Base-by-base conservation (phyloP, 768 basidiomycete species). In the Naganishia antarctica region DNA sequence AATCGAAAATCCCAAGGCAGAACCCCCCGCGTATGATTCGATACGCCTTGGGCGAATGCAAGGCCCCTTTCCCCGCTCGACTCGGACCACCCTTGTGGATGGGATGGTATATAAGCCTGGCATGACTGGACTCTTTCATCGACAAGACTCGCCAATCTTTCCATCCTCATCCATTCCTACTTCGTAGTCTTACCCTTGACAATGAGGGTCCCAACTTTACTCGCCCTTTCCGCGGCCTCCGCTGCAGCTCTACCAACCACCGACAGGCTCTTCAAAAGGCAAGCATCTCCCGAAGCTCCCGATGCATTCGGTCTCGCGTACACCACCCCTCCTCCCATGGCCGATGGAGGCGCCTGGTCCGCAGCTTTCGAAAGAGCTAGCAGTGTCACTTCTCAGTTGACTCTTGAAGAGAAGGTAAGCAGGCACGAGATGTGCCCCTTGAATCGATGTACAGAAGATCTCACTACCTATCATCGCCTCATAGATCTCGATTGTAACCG, bases 391-490 rank as follows among this genome's bases (percentile, higher is more conserved):
- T 32, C 25, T 21, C 60, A 72, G 16, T 71, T 76, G 73, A 70
- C 73, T 0, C 6, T 74, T n/a, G 70, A 69, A 25, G 75, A 76
- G 62, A 76, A 76, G 72, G 75, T 73, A 12, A 28, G 69, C n/a
- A n/a, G n/a, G n/a, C n/a, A n/a, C n/a, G n/a, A n/a, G n/a, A n/a
- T n/a, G n/a, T n/a, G n/a, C n/a, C n/a, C n/a, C n/a, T n/a, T n/a
- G n/a, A n/a, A n/a, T n/a, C n/a, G n/a, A n/a, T n/a, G n/a, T n/a
- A n/a, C n/a, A n/a, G n/a, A n/a, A 29, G 8, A 28, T 51, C 15
- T 31, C 53, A 49, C n/a, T 32, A 32, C 40, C 13, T 21, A n/a
- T 3, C 23, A 26, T 34, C 13, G 37, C n/a, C 37, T 48, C 11
- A 26, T 1, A 31, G 23, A 25, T 40, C 15, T 37, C 29, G 12